A percentile compares a stretch with the other conserved stretches of the same genome.
Evolutionary conservation across 352 stramenopile species (phyloP).

Genomic region (Blastocystis sp.): DNA sequence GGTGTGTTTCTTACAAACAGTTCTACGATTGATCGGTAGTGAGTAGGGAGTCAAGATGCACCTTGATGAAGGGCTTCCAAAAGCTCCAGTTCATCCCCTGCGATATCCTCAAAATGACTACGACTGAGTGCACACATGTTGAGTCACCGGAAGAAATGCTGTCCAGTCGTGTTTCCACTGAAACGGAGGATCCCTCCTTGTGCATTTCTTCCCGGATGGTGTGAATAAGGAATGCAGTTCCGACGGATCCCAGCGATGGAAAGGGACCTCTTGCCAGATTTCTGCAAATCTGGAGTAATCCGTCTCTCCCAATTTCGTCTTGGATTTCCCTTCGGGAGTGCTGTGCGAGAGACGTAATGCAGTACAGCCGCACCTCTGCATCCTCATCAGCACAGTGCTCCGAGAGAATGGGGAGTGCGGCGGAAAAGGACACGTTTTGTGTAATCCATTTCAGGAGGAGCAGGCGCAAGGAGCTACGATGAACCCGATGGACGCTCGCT

Average conservation of each 20-base stretch:
- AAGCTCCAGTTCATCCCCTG: neutral
- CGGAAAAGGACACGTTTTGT: neutral
- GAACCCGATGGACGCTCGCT: neutral
- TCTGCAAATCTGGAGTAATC: neutral
- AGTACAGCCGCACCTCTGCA: neutral
- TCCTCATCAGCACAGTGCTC: neutral
- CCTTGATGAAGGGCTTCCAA: conserved; percentile 21
- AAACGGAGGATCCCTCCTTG: too few relatives aligned
- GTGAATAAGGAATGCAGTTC: neutral
- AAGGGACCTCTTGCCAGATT: neutral
- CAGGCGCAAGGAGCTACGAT: conserved; percentile 6
- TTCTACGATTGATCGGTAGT: too few relatives aligned
- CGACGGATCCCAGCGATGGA: neutral
- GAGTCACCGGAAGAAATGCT: neutral
- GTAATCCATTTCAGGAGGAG: conserved; percentile 1
- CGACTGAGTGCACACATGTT: neutral
- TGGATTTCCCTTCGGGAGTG: neutral
- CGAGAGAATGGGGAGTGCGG: neutral
- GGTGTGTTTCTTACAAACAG: too few relatives aligned
- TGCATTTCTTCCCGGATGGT: neutral
- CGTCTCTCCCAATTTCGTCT: neutral
- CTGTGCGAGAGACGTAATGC: neutral
- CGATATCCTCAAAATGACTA: conserved; percentile 21
- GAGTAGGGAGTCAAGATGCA: neutral
- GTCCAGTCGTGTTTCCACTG: neutral